These are phyloP conservation scores for Pseudogymnoascus sp. DNA, from an alignment of 2,329 filamentous ascomycete genomes.

Conservation along the genomic window DNA sequence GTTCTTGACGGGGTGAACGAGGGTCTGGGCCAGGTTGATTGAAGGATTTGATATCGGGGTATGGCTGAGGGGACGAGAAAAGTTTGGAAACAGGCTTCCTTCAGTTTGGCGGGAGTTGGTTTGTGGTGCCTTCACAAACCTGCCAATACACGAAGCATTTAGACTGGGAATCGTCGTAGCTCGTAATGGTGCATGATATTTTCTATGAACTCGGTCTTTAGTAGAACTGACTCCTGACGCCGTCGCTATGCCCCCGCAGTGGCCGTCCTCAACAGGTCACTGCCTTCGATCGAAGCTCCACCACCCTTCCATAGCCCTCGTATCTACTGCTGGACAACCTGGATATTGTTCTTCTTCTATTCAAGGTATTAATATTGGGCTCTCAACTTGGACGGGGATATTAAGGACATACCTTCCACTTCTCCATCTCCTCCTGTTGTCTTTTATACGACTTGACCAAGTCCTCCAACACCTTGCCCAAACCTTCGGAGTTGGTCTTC, in stretches of 20 bases:
- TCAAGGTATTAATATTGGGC: slow-evolving; percentile 10
- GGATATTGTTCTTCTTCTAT: slow-evolving; percentile 84
- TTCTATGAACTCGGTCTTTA: slow-evolving; percentile 5
- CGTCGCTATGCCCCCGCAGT: slow-evolving; percentile 6
- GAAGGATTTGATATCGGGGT: background rate
- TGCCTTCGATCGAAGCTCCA: background rate
- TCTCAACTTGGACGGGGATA: background rate
- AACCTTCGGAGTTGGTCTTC: slow-evolving; percentile 85
- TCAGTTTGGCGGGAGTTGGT: background rate
- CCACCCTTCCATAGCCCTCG: background rate
- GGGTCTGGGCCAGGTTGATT: background rate
- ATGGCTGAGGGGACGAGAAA: background rate
- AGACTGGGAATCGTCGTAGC: background rate
- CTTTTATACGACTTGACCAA: slow-evolving; percentile 92
- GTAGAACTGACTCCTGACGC: slow-evolving; percentile 9
- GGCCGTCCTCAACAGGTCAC: background rate
- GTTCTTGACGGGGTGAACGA: background rate
- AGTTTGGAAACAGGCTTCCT: background rate
- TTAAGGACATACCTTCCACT: slow-evolving; percentile 77
- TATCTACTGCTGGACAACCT: slow-evolving; percentile 66
- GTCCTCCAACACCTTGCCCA: slow-evolving; percentile 91
- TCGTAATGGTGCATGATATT: slow-evolving; percentile 7
- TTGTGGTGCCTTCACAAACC: background rate
- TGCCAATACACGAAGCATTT: background rate
- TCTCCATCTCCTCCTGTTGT: slow-evolving; percentile 92